These are phyloP conservation scores for Wickerhamiella azymoides DNA, from an alignment of 805 yeast species.

Conservation along the genomic window DNA sequence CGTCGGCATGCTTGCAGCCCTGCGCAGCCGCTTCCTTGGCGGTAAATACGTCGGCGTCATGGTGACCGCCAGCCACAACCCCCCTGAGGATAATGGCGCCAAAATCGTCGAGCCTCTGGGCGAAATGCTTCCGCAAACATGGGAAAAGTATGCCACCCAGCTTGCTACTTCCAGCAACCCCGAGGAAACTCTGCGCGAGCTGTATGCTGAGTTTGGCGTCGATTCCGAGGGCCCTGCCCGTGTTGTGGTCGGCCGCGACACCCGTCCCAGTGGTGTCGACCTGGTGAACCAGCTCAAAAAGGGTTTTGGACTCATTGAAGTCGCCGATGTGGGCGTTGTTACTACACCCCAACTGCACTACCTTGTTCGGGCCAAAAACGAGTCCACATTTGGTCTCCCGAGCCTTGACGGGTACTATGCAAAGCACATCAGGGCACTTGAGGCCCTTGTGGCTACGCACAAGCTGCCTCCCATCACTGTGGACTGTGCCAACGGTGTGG, in stretches of 20 bases:
- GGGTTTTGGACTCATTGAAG: constrained; percentile 41
- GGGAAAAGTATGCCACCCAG: constrained; percentile 74
- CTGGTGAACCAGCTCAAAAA: constrained; percentile 45
- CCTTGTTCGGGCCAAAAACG: constrained; percentile 60
- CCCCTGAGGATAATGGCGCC: constrained; percentile 83
- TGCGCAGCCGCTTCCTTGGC: constrained; percentile 58
- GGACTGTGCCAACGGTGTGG: constrained; percentile 96
- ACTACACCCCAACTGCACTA: constrained; percentile 96
- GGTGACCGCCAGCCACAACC: constrained; percentile 94
- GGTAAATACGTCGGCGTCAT: constrained; percentile 80
- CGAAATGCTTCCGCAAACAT: constrained; percentile 65
- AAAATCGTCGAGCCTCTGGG: constrained; percentile 91
- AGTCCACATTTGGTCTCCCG: constrained; percentile 43
- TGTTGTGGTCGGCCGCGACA: constrained; percentile 70
- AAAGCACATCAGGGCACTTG: constrained; percentile 45
- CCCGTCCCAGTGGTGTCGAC: constrained; percentile 70
- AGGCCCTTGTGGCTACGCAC: constrained; percentile 25
- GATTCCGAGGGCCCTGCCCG: constrained; percentile 31
- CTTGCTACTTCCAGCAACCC: constrained; percentile 59
- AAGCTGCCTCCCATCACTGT: constrained; percentile 34
- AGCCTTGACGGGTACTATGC: constrained; percentile 56
- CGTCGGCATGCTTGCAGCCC: constrained; percentile 67
- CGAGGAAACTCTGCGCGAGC: constrained; percentile 25
- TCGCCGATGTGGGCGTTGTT: constrained; percentile 48
- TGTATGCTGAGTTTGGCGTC: constrained; percentile 33